Evolutionary conservation across 1,139 yeast species (phyloP), one percentile per base, ranked within the genome.

Genomic region (Nakaseomyces nivariensis): DNA sequence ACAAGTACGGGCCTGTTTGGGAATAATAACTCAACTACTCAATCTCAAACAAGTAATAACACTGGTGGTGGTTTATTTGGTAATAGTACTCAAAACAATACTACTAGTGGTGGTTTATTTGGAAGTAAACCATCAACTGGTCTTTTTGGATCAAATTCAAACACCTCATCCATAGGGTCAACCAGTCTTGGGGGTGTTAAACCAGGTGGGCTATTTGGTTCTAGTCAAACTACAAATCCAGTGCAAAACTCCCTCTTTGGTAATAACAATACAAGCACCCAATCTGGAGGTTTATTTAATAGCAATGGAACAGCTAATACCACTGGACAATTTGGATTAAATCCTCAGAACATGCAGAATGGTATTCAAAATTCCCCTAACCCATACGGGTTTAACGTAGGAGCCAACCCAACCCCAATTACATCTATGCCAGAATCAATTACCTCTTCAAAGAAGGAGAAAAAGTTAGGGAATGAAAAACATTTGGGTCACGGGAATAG

Each of bases 391-490:
- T 45, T 65, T 22, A 57, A 61, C 34, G 47, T 62, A 10, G 53
- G 49, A 22, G 63, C 61, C 42, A 55, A 57, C 38, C 44, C 58
- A 4, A 45, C 51, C 5, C 54, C 59, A 34, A 57, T 67, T 26
- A 62, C 65, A n/a, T 64, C 59, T 11, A 63, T 71, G 60, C 74
- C 74, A 17, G 68, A 66, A 43, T 63, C 74, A 1, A 60, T 71
- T 17, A 69, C 73, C 9, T 25, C 29, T 31, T 22, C 17, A 31
- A 47, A 34, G 27, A 37, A 31, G n/a, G 33, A 27, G 26, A n/a
- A 31, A 4, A 11, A 22, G 11, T 24, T 24, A 17, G 33, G 25
- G 25, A 40, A 22, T 41, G 34, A 41, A 5, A 41, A 41, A 17
- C 9, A 37, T 22, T 37, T 22, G 4, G 38, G 4, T 34, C 6